Conservation (phyloP, 2,329 filamentous ascomycete genomes). For the Clarireedia sp. region DNA sequence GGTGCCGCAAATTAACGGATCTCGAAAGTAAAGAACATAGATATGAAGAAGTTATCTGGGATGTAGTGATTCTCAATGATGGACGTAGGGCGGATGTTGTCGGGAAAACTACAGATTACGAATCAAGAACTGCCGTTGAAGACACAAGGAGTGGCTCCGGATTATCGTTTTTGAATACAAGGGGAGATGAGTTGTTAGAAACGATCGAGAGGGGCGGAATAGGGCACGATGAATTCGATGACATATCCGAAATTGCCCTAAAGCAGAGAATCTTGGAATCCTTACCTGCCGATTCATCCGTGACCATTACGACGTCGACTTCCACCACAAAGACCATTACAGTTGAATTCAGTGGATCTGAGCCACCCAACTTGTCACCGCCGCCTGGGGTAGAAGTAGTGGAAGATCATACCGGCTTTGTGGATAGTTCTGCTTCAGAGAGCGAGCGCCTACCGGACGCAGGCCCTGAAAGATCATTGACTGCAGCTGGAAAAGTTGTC, state of each 20-base stretch:
- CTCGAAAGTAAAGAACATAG: slow-evolving; percentile 40
- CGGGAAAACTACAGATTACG: slow-evolving; percentile 19
- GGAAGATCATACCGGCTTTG: slow-evolving; percentile 35
- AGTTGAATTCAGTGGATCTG: slow-evolving; percentile 50
- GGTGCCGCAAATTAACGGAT: slow-evolving; percentile 44
- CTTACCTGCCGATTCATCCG: slow-evolving; percentile 46
- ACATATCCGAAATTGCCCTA: slow-evolving; percentile 39
- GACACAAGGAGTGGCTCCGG: slow-evolving; percentile 27
- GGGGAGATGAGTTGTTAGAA: slow-evolving; percentile 28
- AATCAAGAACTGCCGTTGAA: slow-evolving; percentile 16
- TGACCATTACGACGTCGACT: slow-evolving; percentile 52
- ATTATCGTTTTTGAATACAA: slow-evolving; percentile 23
- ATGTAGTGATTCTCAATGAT: slow-evolving; percentile 55
- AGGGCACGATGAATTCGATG: slow-evolving; percentile 34
- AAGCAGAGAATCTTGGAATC: slow-evolving; percentile 48
- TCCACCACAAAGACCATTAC: slow-evolving; percentile 56
- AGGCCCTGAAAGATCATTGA: slow-evolving; percentile 11
- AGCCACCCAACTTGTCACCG: slow-evolving; percentile 43
- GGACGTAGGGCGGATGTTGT: slow-evolving; percentile 50
- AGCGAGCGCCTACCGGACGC: slow-evolving; percentile 15
- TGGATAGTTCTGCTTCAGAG: slow-evolving; percentile 12
- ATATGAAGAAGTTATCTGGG: slow-evolving; percentile 55
- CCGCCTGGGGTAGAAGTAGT: slow-evolving; percentile 53
- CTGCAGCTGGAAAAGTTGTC: slow-evolving; percentile 44
- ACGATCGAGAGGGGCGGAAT: slow-evolving; percentile 30